These are phyloP conservation scores for Zopfochytrium polystomum DNA, from an alignment of 371 early-diverging fungal species.

Conservation along the genomic window DNA sequence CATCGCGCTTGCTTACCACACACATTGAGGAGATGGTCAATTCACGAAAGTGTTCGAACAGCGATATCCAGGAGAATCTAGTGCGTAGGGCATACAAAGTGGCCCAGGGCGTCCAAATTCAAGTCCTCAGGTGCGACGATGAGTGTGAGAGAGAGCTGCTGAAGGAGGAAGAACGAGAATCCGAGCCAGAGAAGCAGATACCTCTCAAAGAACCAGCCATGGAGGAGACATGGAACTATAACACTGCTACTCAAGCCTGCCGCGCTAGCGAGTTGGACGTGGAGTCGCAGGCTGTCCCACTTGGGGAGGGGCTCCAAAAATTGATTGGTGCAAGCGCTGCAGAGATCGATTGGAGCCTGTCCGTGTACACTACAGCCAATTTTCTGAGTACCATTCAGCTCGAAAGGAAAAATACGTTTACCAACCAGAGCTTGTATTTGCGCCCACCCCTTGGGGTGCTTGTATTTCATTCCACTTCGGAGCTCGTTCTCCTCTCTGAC, in stretches of 20 bases:
- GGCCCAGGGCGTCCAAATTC: slow-evolving; percentile 10
- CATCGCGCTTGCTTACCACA: neutral
- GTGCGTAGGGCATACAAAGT: neutral
- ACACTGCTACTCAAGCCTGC: neutral
- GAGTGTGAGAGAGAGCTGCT: slow-evolving; percentile 23
- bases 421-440: neutral
- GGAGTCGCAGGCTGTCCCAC: neutral
- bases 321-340: neutral
- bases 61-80: neutral
- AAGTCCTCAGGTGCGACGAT: slow-evolving; percentile 5
- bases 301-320: neutral
- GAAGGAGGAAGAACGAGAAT: slow-evolving; percentile 12
- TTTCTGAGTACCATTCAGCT: slow-evolving; percentile 6
- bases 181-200: neutral
- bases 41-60: neutral
- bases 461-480: neutral
- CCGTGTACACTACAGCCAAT: slow-evolving; percentile 2
- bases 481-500: slow-evolving; percentile 14
- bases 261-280: neutral
- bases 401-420: neutral
- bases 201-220: neutral
- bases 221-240: slow-evolving; percentile 11
- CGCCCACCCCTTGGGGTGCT: neutral
- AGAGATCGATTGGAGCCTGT: neutral
- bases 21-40: neutral